These are phyloP conservation scores for Ambrosiella xylebori DNA, from an alignment of 2,329 filamentous ascomycete genomes.

Conservation along the genomic window DNA sequence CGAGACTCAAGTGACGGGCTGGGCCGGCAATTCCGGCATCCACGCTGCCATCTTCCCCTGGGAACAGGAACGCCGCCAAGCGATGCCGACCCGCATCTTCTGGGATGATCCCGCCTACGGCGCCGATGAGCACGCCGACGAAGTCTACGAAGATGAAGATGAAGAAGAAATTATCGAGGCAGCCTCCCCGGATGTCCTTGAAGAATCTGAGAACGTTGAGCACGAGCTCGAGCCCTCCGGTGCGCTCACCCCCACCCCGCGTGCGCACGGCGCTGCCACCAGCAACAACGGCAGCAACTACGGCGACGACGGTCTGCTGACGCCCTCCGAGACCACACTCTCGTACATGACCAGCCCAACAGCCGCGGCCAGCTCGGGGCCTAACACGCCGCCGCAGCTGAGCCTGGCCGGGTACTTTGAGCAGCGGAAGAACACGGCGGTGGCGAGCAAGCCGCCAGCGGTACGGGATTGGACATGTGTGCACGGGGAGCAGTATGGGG, in stretches of 20 bases:
- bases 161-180: background rate
- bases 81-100: conserved; percentile 10
- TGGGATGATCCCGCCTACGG: conserved; percentile 10
- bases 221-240: background rate
- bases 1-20: background rate
- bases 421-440: conserved; percentile 43
- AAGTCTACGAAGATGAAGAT: conserved; percentile 3
- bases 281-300: background rate
- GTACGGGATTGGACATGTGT: conserved; percentile 77
- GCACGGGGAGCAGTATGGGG: conserved; percentile 32
- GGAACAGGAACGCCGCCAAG: conserved; percentile 11
- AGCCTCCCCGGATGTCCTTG: background rate
- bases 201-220: background rate
- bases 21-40: conserved; percentile 7
- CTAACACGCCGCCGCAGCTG: conserved; percentile 28
- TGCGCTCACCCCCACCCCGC: conserved; percentile 4
- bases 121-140: background rate
- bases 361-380: conserved; percentile 24
- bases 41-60: conserved; percentile 12
- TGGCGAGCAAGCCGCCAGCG: conserved; percentile 9
- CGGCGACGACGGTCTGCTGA: conserved; percentile 2
- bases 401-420: conserved; percentile 50
- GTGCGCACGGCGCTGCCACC: no score
- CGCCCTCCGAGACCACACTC: conserved; percentile 17
- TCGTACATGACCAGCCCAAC: conserved; percentile 18